These are phyloP conservation scores for Grigorovia humatica DNA, from an alignment of 805 yeast genomes.

Conservation along the genomic window DNA sequence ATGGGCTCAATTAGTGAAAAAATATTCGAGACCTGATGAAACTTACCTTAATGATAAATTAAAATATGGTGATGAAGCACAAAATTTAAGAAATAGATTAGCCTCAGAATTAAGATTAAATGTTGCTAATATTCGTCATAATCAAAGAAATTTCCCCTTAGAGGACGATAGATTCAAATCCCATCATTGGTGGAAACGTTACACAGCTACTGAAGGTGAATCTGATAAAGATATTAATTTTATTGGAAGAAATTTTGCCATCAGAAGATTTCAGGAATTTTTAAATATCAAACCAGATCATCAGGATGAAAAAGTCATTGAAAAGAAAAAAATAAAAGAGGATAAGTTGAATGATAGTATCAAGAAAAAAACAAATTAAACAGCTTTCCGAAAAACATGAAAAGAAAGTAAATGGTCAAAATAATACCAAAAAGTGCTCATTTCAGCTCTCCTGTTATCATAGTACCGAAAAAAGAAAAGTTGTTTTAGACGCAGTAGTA, in stretches of 20 bases:
- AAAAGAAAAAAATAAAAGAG: slow-evolving; percentile 1
- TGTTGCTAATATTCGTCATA: slow-evolving; percentile 40
- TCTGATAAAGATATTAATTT: slow-evolving; percentile 61
- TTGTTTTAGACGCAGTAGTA: no score
- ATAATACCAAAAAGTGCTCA: no score
- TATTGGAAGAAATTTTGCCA: slow-evolving; percentile 77
- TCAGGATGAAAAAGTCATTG: neutral
- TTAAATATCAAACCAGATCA: slow-evolving; percentile 19
- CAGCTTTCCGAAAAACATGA: neutral
- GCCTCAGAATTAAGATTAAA: slow-evolving; percentile 59
- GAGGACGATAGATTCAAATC: slow-evolving; percentile 63
- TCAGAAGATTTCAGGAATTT: slow-evolving; percentile 51
- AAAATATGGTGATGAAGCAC: slow-evolving; percentile 54
- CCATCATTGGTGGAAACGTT: slow-evolving; percentile 67
- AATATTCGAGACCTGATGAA: slow-evolving; percentile 39
- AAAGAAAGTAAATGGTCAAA: no score
- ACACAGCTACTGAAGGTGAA: slow-evolving; percentile 52
- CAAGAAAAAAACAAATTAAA: neutral
- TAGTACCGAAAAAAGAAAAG: no score
- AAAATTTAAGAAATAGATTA: slow-evolving; percentile 53
- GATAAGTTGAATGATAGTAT: neutral
- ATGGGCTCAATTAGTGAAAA: slow-evolving; percentile 57
- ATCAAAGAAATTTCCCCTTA: slow-evolving; percentile 33
- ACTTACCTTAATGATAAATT: slow-evolving; percentile 51
- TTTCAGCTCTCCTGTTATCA: no score